Evolutionary conservation across 2,329 filamentous ascomycete species (phyloP).

Genomic region (Ceratocystis diversiconidia): DNA sequence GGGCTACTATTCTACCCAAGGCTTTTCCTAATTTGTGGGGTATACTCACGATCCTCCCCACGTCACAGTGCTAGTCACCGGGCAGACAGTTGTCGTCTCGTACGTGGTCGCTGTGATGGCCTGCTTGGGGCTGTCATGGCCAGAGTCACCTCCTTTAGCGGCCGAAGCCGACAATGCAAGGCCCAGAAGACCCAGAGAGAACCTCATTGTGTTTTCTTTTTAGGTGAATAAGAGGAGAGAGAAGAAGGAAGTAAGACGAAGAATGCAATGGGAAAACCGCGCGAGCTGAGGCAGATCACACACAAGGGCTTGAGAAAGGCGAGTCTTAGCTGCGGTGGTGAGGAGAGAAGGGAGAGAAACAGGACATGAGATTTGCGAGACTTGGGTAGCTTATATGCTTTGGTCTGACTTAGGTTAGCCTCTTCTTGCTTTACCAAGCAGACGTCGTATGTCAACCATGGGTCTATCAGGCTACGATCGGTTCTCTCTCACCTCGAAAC

Average conservation of each 20-base stretch:
- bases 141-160: background rate
- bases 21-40: too few species aligned
- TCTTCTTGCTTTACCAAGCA: background rate
- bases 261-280: background rate
- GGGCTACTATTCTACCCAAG: background rate
- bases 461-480: background rate
- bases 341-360: background rate
- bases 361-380: background rate
- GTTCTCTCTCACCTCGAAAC: background rate
- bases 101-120: slow-evolving; percentile 3
- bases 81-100: slow-evolving; percentile 15
- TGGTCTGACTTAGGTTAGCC: background rate
- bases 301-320: background rate
- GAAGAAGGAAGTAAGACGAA: background rate
- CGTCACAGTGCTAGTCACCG: slow-evolving; percentile 22
- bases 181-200: slow-evolving; percentile 4
- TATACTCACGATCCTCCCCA: slow-evolving; percentile 20
- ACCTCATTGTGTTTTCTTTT: background rate
- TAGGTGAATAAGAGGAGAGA: background rate
- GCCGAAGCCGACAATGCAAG: slow-evolving; percentile 6
- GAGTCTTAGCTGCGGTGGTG: slow-evolving; percentile 7
- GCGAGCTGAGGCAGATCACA: slow-evolving; percentile 1
- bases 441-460: background rate
- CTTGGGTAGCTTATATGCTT: background rate
- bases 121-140: background rate